Conservation (phyloP, 305 asterid species). For the Fraxinus paxiana region DNA sequence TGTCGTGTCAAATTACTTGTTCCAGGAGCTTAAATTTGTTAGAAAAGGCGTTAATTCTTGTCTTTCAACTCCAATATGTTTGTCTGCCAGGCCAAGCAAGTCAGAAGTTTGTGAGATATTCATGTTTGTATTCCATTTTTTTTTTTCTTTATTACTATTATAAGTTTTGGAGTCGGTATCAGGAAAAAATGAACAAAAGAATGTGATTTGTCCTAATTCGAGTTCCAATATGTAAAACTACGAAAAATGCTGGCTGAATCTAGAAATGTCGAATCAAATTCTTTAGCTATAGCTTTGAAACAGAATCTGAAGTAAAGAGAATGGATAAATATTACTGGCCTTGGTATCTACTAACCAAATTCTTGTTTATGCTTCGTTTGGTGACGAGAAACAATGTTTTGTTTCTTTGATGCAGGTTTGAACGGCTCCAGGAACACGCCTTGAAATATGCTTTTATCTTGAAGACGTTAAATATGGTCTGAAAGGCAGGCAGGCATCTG, state of each 20-base stretch:
- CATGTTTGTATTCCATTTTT: not conserved
- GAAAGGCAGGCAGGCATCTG: not conserved
- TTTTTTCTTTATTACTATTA: not conserved
- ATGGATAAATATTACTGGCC: not conserved
- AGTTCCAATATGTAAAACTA: not conserved
- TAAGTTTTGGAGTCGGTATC: not conserved
- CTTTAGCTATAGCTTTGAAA: not conserved
- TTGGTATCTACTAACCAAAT: conserved; percentile 6
- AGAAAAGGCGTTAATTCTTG: not conserved
- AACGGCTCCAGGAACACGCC: conserved; percentile 89
- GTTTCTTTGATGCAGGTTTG: conserved; percentile 54
- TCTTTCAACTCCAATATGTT: not conserved
- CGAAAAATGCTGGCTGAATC: not conserved
- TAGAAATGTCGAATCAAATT: not conserved
- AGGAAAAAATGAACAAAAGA: not conserved
- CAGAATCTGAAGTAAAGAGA: not conserved
- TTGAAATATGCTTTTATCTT: conserved; percentile 64
- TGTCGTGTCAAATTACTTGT: not conserved
- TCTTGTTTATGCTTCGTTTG: not conserved
- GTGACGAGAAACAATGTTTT: conserved; percentile 3
- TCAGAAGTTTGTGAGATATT: not conserved
- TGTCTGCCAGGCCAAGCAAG: not conserved
- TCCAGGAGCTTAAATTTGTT: not conserved
- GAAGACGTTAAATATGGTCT: conserved; percentile 60
- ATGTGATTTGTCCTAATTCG: not conserved